Conservation (phyloP, 257 asterid species). For the Voacanga thouarsii region DNA sequence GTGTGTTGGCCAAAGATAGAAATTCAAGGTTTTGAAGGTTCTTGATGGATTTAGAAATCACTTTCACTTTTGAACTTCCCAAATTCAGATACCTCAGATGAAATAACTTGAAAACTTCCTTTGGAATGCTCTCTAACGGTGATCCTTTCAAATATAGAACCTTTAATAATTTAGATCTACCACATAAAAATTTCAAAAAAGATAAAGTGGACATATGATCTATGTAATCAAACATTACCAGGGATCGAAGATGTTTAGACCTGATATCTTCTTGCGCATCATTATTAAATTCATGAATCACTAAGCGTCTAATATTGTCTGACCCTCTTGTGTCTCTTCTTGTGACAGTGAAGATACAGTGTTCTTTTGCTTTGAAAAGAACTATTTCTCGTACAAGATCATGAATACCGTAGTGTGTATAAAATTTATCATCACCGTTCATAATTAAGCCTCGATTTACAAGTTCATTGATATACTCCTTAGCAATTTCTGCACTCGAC, state of each 20-base stretch:
- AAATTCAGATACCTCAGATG: slow-evolving; percentile 5
- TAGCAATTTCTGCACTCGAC: slow-evolving; percentile 2
- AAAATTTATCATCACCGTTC: neutral
- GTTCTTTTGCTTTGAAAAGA: neutral
- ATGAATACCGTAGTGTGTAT: neutral
- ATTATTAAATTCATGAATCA: neutral
- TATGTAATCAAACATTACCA: neutral
- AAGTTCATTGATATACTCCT: slow-evolving; percentile 9
- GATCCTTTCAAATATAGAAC: slow-evolving; percentile 1
- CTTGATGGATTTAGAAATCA: slow-evolving; percentile 8
- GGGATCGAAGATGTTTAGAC: neutral
- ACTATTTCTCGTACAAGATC: neutral
- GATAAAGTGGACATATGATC: neutral
- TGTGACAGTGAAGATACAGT: neutral
- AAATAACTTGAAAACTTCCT: slow-evolving; percentile 2
- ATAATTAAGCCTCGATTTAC: neutral
- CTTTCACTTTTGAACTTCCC: neutral
- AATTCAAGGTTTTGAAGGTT: slow-evolving; percentile 15
- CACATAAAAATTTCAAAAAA: neutral
- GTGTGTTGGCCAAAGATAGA: neutral
- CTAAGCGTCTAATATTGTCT: neutral
- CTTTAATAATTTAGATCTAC: neutral
- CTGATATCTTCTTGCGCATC: neutral
- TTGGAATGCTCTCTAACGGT: neutral
- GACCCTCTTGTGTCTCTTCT: neutral